Evolutionary conservation across 495 filamentous ascomycete genomes (phyloP), one percentile per base, ranked within the genome.

Genomic region (Hypoxylon intermedium): DNA sequence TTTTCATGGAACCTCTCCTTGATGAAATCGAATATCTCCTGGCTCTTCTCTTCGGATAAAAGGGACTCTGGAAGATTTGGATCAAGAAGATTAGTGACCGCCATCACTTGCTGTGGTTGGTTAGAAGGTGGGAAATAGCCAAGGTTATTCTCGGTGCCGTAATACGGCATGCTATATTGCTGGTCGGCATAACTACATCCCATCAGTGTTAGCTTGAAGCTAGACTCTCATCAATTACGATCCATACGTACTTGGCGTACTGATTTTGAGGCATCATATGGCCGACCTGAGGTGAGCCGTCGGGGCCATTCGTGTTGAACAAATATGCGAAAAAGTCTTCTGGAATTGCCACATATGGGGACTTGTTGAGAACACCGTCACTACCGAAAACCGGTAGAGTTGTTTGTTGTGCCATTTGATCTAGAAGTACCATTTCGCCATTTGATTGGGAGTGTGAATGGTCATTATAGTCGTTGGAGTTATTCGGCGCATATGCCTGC

Each of bases 301-400:
- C 69, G 12, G 72, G 72, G 5, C 70, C 71, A 30, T 75, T 63
- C 2, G 89, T 89, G 67, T 89, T 93, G 76, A 98, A 96, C 18
- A 97, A 77, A 82, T 90, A 97, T 13, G 89, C 89, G 26, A 93
- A 86, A 72, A 97, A 97, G 70, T 96, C 92, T 65, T 96, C 93
- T 6, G 91, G 88, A 77, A 96, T 91, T 13, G 87, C 87, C 41
- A 85, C 75, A 65, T 89, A 92, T 9, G 94, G 93, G 4, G 93
- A 97, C 43, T 92, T 87, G 59, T 87, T 91, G 58, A 91, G 79
- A 53, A 84, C 59, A 11, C 84, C 86, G 51, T 97, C 91, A 26
- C 82, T 85, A 11, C 90, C 91, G 73, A 95, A 96, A 20, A 95
- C 85, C 6, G 93, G 90, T 65, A 94, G 87, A 7, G 88, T 85